phyloP scores from a whole-genome alignment of 2,329 filamentous ascomycete genomes.

The Diaporthe batatas region DNA sequence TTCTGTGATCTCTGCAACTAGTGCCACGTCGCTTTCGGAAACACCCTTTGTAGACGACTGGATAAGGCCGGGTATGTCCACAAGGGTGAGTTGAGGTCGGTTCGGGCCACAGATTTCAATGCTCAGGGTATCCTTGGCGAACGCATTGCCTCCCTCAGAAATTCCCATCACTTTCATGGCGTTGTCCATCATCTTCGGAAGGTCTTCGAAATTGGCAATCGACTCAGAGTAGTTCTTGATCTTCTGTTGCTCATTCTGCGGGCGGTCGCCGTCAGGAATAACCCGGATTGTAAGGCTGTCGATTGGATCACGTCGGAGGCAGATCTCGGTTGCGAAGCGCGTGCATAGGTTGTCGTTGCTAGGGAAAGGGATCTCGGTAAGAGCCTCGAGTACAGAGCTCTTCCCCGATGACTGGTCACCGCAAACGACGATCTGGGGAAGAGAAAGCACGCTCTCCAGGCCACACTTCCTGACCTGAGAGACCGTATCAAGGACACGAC shows the following conservation, averaged over 20 bases:
- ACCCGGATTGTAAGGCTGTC: slow-evolving; percentile 9
- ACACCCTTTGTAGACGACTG: slow-evolving; percentile 27
- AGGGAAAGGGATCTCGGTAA: slow-evolving; percentile 38
- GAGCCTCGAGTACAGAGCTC: slow-evolving; percentile 35
- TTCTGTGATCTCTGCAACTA: slow-evolving; percentile 20
- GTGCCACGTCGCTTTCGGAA: background rate
- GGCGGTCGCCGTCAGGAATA: slow-evolving; percentile 14
- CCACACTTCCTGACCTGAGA: slow-evolving; percentile 30
- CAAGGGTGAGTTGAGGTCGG: slow-evolving; percentile 32
- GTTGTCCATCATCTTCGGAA: slow-evolving; percentile 11
- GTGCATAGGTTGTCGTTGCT: slow-evolving; percentile 35
- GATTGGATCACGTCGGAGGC: slow-evolving; percentile 13
- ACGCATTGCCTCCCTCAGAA: background rate
- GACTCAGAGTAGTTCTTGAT: slow-evolving; percentile 1
- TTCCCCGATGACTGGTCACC: slow-evolving; percentile 38
- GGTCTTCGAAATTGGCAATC: background rate
- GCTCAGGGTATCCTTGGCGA: slow-evolving; percentile 30
- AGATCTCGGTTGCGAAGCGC: slow-evolving; percentile 37
- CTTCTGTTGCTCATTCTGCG: background rate
- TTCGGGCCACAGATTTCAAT: slow-evolving; percentile 32
- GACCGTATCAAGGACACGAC: slow-evolving; percentile 11
- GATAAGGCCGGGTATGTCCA: slow-evolving; percentile 35
- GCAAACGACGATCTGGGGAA: slow-evolving; percentile 31
- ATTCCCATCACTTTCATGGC: slow-evolving; percentile 32
- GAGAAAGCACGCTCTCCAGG: background rate